Conservation (phyloP, 352 stramenopile species). For the Phytophthora nicotianae region DNA sequence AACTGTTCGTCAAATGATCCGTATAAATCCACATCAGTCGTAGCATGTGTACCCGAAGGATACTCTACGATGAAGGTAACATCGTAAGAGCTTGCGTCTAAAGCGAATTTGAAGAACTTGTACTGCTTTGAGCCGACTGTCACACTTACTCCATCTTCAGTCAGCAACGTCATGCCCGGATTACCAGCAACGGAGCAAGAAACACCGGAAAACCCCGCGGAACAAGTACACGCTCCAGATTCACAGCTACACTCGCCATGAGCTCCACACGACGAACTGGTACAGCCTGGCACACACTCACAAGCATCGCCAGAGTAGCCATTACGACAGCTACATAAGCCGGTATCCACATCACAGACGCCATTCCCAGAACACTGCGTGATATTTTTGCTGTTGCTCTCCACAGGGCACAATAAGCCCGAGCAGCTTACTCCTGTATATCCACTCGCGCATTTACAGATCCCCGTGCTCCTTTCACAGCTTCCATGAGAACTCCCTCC, state of each 20-base stretch:
- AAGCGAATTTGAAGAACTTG: constrained; percentile 71
- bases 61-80: constrained; percentile 66
- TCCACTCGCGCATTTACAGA: constrained; percentile 48
- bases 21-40: constrained; percentile 68
- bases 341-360: constrained; percentile 49
- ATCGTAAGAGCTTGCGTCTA: constrained; percentile 69
- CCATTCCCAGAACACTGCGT: constrained; percentile 76
- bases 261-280: constrained; percentile 39
- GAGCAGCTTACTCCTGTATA: constrained; percentile 69
- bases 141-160: constrained; percentile 30
- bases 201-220: constrained; percentile 47
- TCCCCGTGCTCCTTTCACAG: constrained; percentile 53
- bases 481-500: constrained; percentile 41
- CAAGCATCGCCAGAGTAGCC: constrained; percentile 72
- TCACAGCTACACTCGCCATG: constrained; percentile 66
- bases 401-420: constrained; percentile 56
- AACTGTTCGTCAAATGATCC: constrained; percentile 71
- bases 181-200: constrained; percentile 30
- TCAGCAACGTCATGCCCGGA: constrained; percentile 38
- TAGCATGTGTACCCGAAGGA: constrained; percentile 5
- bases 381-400: constrained; percentile 40
- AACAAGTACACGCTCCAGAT: constrained; percentile 64
- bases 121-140: constrained; percentile 59
- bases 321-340: constrained; percentile 52
- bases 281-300: constrained; percentile 74